Conservation (phyloP, 805 yeast species). For the Monosporozyma aquatica region DNA sequence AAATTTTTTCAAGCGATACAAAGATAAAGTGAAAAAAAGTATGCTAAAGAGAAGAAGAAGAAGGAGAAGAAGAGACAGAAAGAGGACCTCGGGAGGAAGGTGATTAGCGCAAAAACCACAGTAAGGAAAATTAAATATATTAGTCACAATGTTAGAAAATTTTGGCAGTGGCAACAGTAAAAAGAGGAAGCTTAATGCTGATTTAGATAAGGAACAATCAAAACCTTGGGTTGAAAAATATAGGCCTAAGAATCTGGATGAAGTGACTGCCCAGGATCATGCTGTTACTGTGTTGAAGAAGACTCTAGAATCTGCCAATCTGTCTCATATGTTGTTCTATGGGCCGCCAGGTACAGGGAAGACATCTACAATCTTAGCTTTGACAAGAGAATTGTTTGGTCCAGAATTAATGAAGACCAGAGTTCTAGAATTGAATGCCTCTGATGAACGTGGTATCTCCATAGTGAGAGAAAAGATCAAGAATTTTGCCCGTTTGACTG, state of each 20-base stretch:
- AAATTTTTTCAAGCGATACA: too few relatives aligned
- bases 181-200: constrained; percentile 21
- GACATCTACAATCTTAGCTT: constrained; percentile 78
- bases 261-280: constrained; percentile 85
- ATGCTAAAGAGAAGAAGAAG: too few relatives aligned
- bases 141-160: constrained; percentile 16
- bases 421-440: constrained; percentile 77
- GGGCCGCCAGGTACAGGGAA: constrained; percentile 95
- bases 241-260: constrained; percentile 81
- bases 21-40: too few relatives aligned
- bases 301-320: constrained; percentile 68
- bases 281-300: constrained; percentile 76
- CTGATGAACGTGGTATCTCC: constrained; percentile 85
- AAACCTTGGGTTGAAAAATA: constrained; percentile 91
- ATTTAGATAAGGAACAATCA: constrained; percentile 18
- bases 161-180: constrained; percentile 21
- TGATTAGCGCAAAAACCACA: not conserved
- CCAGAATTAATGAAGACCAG: constrained; percentile 59
- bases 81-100: too few relatives aligned
- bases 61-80: too few relatives aligned
- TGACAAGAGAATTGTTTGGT: constrained; percentile 72
- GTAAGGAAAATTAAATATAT: too few relatives aligned
- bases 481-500: constrained; percentile 75
- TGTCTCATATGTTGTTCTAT: constrained; percentile 86
- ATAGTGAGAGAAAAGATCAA: constrained; percentile 81